Evolutionary conservation across 192 early-diverging fungal species (phyloP), one percentile per base, ranked within the genome.

Genomic region (Bifiguratus adelaidae): DNA sequence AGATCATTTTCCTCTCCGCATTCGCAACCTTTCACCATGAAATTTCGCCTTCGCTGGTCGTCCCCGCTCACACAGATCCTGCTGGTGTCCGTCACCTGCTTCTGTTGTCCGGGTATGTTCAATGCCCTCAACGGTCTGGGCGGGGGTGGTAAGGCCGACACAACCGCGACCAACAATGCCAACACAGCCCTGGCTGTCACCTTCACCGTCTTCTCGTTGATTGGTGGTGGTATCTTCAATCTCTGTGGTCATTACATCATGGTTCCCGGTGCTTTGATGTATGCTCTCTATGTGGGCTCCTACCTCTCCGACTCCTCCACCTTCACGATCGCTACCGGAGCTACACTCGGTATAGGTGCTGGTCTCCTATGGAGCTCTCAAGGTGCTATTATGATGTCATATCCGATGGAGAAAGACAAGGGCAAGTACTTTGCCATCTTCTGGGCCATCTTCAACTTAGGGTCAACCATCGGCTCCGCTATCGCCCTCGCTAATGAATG

Each of bases 401-500:
- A 93, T 61, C 86, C 90, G 22, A 63, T 61, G 11, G 88, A 91
- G 52, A 54, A 76, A n/a, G 72, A 85, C 33, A 89, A 89, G 69
- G 88, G 85, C 29, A 76, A 70, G 48, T 87, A 71, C 62, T 87
- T 93, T 41, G 79, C 80, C 16, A 68, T 81, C 26, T 93, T 93
- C 75, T 93, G 90, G 90, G 70, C 78, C 46, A 82, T 91, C 44
- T 93, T 89, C 74, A 70, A 70, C 53, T 63, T 81, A 55, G 90
- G 90, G 41, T 88, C 81, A 24, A 77, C 86, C 48, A 46, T 92
- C 19, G 90, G 90, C 53, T 77, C 79, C 42, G 70, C 81, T 25
- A 73, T 92, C 52, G 74, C 77, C 22, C 74, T 90, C 38, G 80
- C 63, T 30, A 71, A 83, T 43, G 80, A 88, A 61, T 92, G 65